phyloP scores from a whole-genome alignment of 495 filamentous ascomycete genomes.

The Podospora anserina region DNA sequence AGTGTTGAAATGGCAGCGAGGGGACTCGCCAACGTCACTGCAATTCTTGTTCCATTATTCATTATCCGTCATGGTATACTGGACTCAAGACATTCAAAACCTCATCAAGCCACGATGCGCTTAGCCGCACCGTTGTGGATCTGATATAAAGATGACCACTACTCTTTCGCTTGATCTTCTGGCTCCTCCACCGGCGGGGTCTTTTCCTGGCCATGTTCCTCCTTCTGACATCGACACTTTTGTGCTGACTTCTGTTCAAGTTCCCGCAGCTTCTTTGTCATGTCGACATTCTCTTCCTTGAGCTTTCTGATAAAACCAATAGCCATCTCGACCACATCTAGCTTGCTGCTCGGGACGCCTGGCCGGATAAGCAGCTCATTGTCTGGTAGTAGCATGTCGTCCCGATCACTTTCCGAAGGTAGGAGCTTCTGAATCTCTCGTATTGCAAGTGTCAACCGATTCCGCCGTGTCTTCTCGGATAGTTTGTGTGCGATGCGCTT shows the following conservation, averaged over 20 bases:
- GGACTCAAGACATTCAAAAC: neutral
- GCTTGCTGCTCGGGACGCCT: conserved; percentile 29
- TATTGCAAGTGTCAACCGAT: conserved; percentile 31
- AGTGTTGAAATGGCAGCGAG: no score
- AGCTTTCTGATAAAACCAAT: conserved; percentile 31
- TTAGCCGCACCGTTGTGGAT: neutral
- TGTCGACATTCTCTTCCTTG: conserved; percentile 26
- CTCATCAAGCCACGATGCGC: neutral
- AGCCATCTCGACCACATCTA: conserved; percentile 35
- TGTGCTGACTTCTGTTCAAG: conserved; percentile 18
- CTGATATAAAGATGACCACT: neutral
- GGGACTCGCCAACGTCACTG: neutral
- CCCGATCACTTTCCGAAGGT: conserved; percentile 14
- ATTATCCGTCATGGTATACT: neutral
- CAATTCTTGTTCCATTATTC: neutral
- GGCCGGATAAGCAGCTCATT: conserved; percentile 13
- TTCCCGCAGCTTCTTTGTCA: conserved; percentile 26
- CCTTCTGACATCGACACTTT: conserved; percentile 13
- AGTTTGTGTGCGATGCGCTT: conserved; percentile 34
- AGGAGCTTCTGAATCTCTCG: conserved; percentile 36
- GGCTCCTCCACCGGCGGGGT: neutral
- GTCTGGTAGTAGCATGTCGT: conserved; percentile 1
- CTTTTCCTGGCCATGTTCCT: neutral
- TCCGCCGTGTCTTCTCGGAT: conserved; percentile 35
- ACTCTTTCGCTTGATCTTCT: neutral